Evolutionary conservation across 129 eudicot species (phyloP).

Genomic region (Arctium minus): DNA sequence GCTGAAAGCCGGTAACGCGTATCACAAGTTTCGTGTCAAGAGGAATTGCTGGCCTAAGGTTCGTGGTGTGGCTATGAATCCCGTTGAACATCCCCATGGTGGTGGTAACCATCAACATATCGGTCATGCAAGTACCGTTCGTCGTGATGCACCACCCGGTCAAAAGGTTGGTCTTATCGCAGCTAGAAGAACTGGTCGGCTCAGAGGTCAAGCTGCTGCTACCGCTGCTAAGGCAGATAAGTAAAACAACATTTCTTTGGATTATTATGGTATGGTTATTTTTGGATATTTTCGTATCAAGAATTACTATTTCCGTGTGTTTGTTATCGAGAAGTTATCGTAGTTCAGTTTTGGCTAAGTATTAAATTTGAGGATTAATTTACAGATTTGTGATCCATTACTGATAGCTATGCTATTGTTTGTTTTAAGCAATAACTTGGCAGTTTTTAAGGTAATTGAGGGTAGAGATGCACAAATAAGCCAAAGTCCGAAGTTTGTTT

Average conservation of each 20-base stretch:
- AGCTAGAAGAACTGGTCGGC: slow-evolving; percentile 55
- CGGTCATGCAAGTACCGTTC: slow-evolving; percentile 93
- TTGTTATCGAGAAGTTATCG: background rate
- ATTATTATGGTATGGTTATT: slow-evolving; percentile 1
- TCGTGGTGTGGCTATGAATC: slow-evolving; percentile 78
- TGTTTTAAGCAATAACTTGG: background rate
- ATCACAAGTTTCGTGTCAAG: slow-evolving; percentile 56
- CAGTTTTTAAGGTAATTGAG: no score
- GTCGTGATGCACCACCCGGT: slow-evolving; percentile 87
- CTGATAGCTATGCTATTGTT: background rate
- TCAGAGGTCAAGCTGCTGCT: slow-evolving; percentile 81
- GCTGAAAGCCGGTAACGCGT: slow-evolving; percentile 58
- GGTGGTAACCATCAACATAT: slow-evolving; percentile 99
- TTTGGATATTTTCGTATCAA: background rate
- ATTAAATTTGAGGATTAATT: slow-evolving; percentile 3
- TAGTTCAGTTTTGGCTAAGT: slow-evolving; percentile 17
- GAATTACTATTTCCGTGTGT: background rate
- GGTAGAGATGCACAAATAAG: background rate
- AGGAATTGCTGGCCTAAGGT: slow-evolving; percentile 68
- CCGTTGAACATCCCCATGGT: slow-evolving; percentile 98
- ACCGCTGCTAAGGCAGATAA: slow-evolving; percentile 53
- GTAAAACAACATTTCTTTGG: background rate
- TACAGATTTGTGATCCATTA: slow-evolving; percentile 3
- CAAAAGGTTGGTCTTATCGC: slow-evolving; percentile 63
- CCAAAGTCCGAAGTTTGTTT: background rate